Conservation (phyloP, 305 asterid genomes). For the Nicotiana rustica region DNA sequence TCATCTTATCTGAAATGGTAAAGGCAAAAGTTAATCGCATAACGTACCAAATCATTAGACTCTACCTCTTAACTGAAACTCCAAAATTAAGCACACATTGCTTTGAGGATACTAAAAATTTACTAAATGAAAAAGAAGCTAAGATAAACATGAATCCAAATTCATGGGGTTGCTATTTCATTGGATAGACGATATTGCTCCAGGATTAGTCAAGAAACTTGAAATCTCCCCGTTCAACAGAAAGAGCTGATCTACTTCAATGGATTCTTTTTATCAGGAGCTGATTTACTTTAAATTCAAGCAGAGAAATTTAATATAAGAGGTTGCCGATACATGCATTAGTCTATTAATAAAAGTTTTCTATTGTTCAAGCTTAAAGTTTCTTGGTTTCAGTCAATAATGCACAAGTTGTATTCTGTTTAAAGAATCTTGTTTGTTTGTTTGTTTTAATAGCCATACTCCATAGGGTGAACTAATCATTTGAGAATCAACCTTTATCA, state of each 20-base stretch:
- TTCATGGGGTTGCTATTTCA: no score
- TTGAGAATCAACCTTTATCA: neutral
- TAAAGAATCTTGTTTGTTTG: neutral
- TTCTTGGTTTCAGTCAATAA: neutral
- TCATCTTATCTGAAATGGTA: slow-evolving; percentile 45
- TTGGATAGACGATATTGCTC: no score
- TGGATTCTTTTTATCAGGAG: no score
- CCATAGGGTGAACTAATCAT: neutral
- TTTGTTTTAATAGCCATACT: neutral
- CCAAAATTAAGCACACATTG: neutral
- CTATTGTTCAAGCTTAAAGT: no score
- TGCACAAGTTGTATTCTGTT: neutral
- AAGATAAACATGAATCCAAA: no score
- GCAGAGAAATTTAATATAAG: no score
- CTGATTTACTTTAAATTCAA: no score
- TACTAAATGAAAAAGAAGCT: no score
- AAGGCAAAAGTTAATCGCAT: neutral
- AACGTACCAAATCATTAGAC: neutral
- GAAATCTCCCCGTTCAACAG: no score
- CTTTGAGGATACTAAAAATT: no score
- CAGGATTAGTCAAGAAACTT: no score
- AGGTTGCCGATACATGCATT: neutral
- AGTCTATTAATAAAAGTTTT: neutral
- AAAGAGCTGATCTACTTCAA: no score
- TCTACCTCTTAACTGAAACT: neutral